Conservation (phyloP, 164 flowering plant genomes). For the Annona squamosa region DNA sequence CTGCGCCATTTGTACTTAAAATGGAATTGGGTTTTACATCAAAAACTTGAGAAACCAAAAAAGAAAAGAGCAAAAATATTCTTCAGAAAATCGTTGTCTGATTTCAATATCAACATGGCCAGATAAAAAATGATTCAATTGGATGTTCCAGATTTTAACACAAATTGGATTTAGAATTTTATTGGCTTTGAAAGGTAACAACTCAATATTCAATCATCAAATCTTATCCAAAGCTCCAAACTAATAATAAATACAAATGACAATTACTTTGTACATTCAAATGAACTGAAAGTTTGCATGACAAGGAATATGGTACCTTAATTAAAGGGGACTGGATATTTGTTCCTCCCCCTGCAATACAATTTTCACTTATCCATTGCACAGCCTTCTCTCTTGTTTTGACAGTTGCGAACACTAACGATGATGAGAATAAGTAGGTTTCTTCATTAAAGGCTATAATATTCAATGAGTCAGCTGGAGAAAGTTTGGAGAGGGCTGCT, state of each 20-base stretch:
- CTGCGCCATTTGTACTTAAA: no score
- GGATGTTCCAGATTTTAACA: no score
- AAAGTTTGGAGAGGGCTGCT: conserved; percentile 50
- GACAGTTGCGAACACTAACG: conserved; percentile 58
- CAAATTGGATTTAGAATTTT: no score
- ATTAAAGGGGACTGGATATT: conserved; percentile 58
- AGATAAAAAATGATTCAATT: no score
- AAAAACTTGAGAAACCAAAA: no score
- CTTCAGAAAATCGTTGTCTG: no score
- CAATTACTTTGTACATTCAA: neutral
- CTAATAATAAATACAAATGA: neutral
- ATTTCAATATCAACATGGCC: no score
- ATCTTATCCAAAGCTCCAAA: no score
- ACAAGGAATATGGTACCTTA: conserved; percentile 36
- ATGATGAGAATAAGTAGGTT: conserved; percentile 46
- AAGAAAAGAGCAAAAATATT: no score
- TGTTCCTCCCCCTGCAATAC: conserved; percentile 68
- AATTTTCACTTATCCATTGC: conserved; percentile 57
- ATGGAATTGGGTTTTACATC: no score
- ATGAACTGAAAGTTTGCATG: neutral
- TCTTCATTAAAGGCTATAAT: conserved; percentile 77
- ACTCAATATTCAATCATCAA: no score
- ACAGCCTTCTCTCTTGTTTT: conserved; percentile 55
- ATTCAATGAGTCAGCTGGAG: conserved; percentile 57
- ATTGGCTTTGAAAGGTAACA: no score